Conservation (phyloP, 1,284 basidiomycete genomes). For the Cryptococcus sp. region DNA sequence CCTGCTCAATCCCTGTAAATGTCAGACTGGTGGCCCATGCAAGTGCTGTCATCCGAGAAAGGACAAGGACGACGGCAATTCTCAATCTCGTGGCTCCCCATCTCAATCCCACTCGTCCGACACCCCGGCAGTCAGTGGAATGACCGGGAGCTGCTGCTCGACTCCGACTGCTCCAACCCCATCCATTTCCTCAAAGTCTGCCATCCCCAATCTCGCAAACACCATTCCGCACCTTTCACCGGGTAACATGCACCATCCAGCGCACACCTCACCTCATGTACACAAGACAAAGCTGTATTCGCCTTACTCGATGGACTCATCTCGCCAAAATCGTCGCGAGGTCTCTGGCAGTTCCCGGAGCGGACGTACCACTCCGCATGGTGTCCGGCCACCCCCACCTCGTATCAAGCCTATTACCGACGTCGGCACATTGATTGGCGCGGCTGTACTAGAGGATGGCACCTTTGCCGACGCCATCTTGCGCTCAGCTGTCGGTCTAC, state of each 20-base stretch:
- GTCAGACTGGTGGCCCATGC: conserved; percentile 55
- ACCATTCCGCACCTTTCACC: conserved; percentile 28
- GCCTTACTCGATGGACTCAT: conserved; percentile 42
- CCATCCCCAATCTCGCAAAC: conserved; percentile 11
- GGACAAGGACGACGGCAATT: conserved; percentile 1
- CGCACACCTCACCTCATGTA: conserved; percentile 46
- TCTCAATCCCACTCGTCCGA: not conserved
- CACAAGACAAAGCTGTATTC: conserved; percentile 54
- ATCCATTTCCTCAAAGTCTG: conserved; percentile 1
- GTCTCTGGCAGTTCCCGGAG: conserved; percentile 1
- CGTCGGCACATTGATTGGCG: conserved; percentile 43
- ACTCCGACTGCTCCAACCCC: conserved; percentile 1
- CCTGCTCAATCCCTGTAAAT: conserved; percentile 53
- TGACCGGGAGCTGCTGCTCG: conserved; percentile 8
- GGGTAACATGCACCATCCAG: conserved; percentile 43
- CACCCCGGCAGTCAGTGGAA: not conserved
- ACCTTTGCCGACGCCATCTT: conserved; percentile 36
- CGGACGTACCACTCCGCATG: conserved; percentile 16
- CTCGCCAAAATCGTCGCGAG: conserved; percentile 27
- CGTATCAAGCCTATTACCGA: conserved; percentile 41
- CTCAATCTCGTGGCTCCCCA: not conserved
- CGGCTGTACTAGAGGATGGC: conserved; percentile 45
- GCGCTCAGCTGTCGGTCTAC: conserved; percentile 43
- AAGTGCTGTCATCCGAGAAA: conserved; percentile 60
- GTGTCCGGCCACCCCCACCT: conserved; percentile 20